These are phyloP conservation scores for Aquanectria penicillioides DNA, from an alignment of 2,329 filamentous ascomycete species.

Conservation along the genomic window DNA sequence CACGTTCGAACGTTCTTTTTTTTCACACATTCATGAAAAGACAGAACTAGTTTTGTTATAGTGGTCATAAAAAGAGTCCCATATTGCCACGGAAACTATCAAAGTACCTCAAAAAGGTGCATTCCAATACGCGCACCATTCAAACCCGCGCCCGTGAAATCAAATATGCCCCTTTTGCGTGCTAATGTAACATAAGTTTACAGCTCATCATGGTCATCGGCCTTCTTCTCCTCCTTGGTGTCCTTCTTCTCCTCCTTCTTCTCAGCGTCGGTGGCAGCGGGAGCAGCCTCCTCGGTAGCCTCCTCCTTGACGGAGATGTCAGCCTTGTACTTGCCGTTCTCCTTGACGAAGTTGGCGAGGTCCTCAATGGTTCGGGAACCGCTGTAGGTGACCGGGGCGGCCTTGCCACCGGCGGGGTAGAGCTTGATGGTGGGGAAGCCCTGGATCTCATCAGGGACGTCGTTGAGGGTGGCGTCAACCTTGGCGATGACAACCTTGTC, in stretches of 20 bases:
- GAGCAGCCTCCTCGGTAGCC: constrained; percentile 64
- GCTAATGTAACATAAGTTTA: constrained; percentile 59
- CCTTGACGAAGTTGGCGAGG: constrained; percentile 89
- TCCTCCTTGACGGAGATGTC: constrained; percentile 69
- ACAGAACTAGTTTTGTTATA: too few species aligned
- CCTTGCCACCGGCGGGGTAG: constrained; percentile 90
- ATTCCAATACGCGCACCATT: constrained; percentile 38
- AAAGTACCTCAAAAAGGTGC: constrained; percentile 39
- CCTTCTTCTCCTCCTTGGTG: constrained; percentile 58
- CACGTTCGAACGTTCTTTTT: too few species aligned
- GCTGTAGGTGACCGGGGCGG: constrained; percentile 83
- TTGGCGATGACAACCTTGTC: constrained; percentile 93
- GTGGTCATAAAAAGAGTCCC: constrained; percentile 37
- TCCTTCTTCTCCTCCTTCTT: constrained; percentile 55
- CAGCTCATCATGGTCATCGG: constrained; percentile 77
- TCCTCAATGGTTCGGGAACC: constrained; percentile 92
- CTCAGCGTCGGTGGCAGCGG: constrained; percentile 63
- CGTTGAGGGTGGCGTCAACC: constrained; percentile 95
- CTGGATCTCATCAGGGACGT: constrained; percentile 95
- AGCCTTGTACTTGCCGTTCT: constrained; percentile 91
- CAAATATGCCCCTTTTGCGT: constrained; percentile 44
- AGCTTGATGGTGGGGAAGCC: constrained; percentile 99
- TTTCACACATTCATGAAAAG: too few species aligned
- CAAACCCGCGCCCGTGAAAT: constrained; percentile 48
- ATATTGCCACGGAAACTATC: constrained; percentile 41